Percentiles rank a stretch among this genome's conserved stretches.
Conservation (phyloP, 345 rosid species). For the Salix udensis region DNA sequence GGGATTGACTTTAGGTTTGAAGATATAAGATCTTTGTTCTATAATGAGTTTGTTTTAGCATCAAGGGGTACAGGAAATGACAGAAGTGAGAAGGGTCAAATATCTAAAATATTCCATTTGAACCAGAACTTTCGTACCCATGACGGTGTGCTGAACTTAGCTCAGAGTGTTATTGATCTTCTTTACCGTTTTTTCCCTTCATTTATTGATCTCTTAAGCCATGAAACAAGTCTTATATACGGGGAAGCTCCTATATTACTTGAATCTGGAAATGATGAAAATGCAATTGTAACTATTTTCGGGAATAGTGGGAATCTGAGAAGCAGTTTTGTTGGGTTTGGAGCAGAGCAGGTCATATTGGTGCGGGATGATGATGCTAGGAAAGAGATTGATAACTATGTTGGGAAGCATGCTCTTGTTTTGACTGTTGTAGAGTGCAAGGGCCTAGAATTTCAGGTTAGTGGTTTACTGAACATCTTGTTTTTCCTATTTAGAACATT, state of each 20-base stretch:
- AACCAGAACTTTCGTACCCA: constrained; percentile 55
- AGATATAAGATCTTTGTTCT: constrained; percentile 45
- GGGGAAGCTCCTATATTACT: constrained; percentile 55
- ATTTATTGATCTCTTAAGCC: constrained; percentile 32
- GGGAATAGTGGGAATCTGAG: constrained; percentile 24
- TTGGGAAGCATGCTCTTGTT: constrained; percentile 52
- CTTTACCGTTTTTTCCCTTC: constrained; percentile 40
- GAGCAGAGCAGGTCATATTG: constrained; percentile 50
- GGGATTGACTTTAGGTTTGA: constrained; percentile 53
- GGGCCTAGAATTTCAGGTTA: constrained; percentile 55
- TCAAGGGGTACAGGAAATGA: constrained; percentile 10
- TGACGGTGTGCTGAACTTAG: constrained; percentile 44
- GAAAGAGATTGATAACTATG: constrained; percentile 22
- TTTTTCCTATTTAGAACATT: background rate
- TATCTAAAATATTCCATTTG: constrained; percentile 37
- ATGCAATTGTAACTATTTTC: constrained; percentile 40
- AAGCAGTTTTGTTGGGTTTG: constrained; percentile 35
- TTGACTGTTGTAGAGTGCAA: constrained; percentile 46
- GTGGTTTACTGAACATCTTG: background rate
- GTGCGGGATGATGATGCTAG: constrained; percentile 40
- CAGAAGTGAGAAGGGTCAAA: constrained; percentile 30
- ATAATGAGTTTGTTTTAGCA: constrained; percentile 35
- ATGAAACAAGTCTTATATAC: constrained; percentile 35
- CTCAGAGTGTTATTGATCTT: constrained; percentile 50
- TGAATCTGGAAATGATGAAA: constrained; percentile 28